phyloP scores from a whole-genome alignment of 345 rosid genomes.

The Excoecaria agallocha region DNA sequence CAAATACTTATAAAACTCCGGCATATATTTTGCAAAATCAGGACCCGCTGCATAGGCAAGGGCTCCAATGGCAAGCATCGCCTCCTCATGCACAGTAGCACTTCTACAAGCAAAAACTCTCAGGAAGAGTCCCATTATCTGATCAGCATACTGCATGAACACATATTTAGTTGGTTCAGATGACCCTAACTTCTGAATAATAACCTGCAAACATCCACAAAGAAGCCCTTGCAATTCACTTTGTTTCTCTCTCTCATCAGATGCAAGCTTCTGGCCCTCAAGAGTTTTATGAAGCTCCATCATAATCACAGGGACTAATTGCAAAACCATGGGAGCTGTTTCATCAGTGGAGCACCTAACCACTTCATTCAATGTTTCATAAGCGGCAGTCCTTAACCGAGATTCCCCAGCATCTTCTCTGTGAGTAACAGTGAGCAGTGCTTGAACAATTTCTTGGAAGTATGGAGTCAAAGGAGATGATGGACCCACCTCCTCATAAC shows the following conservation, averaged over 20 bases:
- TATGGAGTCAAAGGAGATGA: constrained; percentile 65
- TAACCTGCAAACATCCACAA: constrained; percentile 17
- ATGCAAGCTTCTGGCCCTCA: constrained; percentile 55
- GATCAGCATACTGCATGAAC: constrained; percentile 43
- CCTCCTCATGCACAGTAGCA: constrained; percentile 79
- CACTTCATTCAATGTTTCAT: constrained; percentile 68
- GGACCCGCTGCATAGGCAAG: constrained; percentile 71
- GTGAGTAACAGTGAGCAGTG: constrained; percentile 68
- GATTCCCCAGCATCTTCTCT: constrained; percentile 77
- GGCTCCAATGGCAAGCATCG: constrained; percentile 77
- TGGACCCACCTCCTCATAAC: constrained; percentile 57
- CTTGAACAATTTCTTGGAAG: constrained; percentile 70
- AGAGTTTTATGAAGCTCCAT: constrained; percentile 68
- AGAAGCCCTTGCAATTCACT: constrained; percentile 19
- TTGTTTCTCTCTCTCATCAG: constrained; percentile 21
- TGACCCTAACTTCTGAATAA: constrained; percentile 19
- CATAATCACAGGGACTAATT: constrained; percentile 60
- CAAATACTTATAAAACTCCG: constrained; percentile 65
- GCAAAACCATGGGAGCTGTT: constrained; percentile 62
- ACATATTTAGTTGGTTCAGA: constrained; percentile 8
- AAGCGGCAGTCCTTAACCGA: constrained; percentile 66
- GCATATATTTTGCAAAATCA: constrained; percentile 65
- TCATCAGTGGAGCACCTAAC: constrained; percentile 74
- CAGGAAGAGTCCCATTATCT: constrained; percentile 72
- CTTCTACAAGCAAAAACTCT: constrained; percentile 70